Percentiles rank a stretch among this genome's conserved stretches.
Evolutionary conservation across 805 yeast species (phyloP).

Genomic region (Metschnikowia noctiluminum): DNA sequence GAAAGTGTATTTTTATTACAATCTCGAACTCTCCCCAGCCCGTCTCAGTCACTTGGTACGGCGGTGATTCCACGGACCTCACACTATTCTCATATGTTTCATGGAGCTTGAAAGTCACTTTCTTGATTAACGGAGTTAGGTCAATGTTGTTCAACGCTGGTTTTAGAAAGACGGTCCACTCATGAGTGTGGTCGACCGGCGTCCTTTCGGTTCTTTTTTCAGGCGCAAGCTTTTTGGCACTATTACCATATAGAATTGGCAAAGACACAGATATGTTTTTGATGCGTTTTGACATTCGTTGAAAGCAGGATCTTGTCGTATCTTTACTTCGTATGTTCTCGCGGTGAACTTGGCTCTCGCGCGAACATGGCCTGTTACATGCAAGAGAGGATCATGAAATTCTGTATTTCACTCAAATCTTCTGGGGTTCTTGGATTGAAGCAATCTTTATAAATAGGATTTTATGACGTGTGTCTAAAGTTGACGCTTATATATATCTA

Average conservation of each 20-base stretch:
- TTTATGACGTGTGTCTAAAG: no score
- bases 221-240: slow-evolving; percentile 60
- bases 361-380: no score
- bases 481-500: no score
- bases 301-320: neutral
- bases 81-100: slow-evolving; percentile 88
- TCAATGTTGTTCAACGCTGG: slow-evolving; percentile 71
- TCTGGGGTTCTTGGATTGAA: no score
- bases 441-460: no score
- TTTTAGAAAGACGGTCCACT: slow-evolving; percentile 91
- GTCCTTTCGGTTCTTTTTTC: slow-evolving; percentile 50
- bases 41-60: slow-evolving; percentile 92
- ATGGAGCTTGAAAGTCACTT: slow-evolving; percentile 91
- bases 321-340: no score
- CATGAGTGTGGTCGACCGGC: slow-evolving; percentile 89
- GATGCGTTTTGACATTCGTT: slow-evolving; percentile 21
- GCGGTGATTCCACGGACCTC: slow-evolving; percentile 85
- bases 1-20: slow-evolving; percentile 80
- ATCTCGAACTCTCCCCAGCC: slow-evolving; percentile 99
- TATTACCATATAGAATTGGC: slow-evolving; percentile 80
- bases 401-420: no score
- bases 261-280: slow-evolving; percentile 55
- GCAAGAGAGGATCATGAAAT: no score
- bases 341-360: no score
- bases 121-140: slow-evolving; percentile 73